Base-by-base conservation (phyloP, 2,329 filamentous ascomycete species). In the Ophiostoma novo-ulmi region DNA sequence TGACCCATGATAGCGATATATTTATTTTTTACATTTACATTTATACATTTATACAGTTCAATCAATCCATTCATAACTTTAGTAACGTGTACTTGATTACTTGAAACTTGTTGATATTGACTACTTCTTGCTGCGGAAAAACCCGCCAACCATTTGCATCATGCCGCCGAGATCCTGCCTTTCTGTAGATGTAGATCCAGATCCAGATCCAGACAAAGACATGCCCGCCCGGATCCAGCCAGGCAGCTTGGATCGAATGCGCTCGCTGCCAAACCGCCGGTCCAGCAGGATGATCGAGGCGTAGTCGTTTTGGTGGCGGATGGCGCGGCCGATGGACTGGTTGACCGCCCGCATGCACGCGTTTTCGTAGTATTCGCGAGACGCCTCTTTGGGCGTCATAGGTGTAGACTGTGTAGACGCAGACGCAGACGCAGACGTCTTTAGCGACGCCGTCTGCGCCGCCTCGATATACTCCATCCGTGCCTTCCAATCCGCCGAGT, bases 281-380 rank as follows among this genome's bases (percentile, higher is more conserved):
- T 99, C 95, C 44, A 95, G 82, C 77, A 99, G 85, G 71, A 97
- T 81, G 73, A 99, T 97, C 20, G 91, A 89, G 5, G 95, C 95
- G 80, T 97, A 98, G 80, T 99, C 95, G 35, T 87, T 88, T 70
- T 85, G 86, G 78, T 99, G 95, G 66, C 95, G 85, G 75, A 99
- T 97, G 0, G 93, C 95, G 71, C 95, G 85, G 0, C 95, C 95
- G 75, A 99, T 94, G 77, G 92, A 95, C 82, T 99, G 95, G 78
- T 99, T 99, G 5, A 99, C 95, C 5, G 94, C 93, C 55, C 95
- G 86, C 94, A 99, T 97, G 78, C 94, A 97, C 0, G 92, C 88
- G 77, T 98, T 98, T 78, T 97, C 93, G 77, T 96, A 97, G 77
- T 92, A 97, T 72, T 94, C 91, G 69, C 90, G 83, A 1, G 90